phyloP scores from a whole-genome alignment of 306 rosid species.

The Rosa multiflora region DNA sequence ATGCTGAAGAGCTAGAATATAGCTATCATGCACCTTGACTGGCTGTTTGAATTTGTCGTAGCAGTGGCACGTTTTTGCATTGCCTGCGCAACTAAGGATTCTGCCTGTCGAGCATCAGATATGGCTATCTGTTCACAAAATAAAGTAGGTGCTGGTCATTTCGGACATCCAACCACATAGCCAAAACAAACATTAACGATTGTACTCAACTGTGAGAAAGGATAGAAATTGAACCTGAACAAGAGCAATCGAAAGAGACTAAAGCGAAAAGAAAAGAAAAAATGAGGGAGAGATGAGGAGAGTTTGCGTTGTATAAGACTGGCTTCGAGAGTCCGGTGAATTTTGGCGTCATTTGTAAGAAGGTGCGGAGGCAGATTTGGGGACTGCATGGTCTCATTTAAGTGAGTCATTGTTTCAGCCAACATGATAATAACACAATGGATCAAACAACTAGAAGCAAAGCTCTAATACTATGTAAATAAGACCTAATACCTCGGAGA shows the following conservation, averaged over 20 bases:
- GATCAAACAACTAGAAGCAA: neutral
- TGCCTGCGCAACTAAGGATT: constrained; percentile 64
- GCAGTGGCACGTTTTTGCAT: constrained; percentile 76
- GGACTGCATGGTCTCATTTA: too few species aligned
- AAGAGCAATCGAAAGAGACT: too few species aligned
- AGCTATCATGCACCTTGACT: constrained; percentile 63
- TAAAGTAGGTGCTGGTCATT: neutral
- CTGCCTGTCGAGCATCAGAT: constrained; percentile 59
- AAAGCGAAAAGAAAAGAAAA: too few species aligned
- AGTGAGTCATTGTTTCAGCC: too few species aligned
- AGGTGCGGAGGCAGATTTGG: too few species aligned
- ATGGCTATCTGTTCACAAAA: constrained; percentile 52
- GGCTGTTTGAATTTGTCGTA: constrained; percentile 72
- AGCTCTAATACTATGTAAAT: neutral
- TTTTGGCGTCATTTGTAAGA: too few species aligned
- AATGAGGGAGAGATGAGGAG: too few species aligned
- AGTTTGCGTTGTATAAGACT: too few species aligned
- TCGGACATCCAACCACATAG: neutral
- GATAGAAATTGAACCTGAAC: too few species aligned
- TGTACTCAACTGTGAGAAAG: too few species aligned
- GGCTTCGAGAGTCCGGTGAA: too few species aligned
- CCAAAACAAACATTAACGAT: constrained; percentile 1
- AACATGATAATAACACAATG: neutral
- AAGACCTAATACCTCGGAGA: constrained; percentile 41
- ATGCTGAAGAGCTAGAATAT: neutral